Evolutionary conservation across 2,329 filamentous ascomycete species (phyloP).

Genomic region (Talaromyces marneffei): DNA sequence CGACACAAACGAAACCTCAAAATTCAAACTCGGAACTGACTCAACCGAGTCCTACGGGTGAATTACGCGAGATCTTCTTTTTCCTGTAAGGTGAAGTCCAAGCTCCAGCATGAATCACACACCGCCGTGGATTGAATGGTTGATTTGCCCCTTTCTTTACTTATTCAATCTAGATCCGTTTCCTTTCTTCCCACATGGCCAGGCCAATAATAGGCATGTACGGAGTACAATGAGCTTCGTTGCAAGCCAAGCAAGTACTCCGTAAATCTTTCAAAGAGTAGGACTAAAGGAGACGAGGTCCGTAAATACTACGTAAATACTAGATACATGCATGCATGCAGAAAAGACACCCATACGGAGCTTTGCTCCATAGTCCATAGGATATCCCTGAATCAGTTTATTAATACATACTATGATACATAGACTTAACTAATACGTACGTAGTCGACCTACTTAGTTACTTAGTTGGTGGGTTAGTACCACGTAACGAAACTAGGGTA

Average conservation of each 20-base stretch:
- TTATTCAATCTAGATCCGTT: background rate
- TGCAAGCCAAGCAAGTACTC: background rate
- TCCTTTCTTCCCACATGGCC: background rate
- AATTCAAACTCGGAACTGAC: background rate
- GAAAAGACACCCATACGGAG: background rate
- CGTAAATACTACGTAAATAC: background rate
- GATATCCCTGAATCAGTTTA: background rate
- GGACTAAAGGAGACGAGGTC: background rate
- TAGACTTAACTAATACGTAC: background rate
- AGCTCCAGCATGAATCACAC: background rate
- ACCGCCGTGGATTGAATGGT: too few species aligned
- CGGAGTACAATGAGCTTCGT: background rate
- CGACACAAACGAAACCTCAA: background rate
- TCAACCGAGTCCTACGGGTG: background rate
- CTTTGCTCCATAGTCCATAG: background rate
- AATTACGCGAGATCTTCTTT: background rate
- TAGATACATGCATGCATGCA: background rate
- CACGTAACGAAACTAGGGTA: background rate
- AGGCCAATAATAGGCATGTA: background rate
- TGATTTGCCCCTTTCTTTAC: background rate
- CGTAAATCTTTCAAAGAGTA: background rate
- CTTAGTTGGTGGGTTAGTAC: background rate
- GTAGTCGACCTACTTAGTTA: background rate
- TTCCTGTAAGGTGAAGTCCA: background rate
- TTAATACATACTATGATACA: background rate